Percentiles rank a stretch among this genome's conserved stretches.
These are phyloP conservation scores for Dalbergia cochinchinensis DNA, from an alignment of 306 rosid species.

Conservation along the genomic window DNA sequence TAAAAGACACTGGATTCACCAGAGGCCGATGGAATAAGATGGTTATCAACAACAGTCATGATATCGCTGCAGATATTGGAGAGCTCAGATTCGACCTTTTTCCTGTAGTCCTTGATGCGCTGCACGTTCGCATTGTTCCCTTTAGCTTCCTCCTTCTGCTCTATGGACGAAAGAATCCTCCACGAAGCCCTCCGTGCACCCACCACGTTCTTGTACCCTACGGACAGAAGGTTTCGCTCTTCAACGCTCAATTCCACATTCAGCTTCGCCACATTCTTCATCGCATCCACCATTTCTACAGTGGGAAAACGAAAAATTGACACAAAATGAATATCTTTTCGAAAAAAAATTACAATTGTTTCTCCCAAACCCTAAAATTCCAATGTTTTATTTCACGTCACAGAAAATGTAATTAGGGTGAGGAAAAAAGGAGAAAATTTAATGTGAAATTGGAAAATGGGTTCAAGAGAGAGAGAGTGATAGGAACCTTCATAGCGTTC, in stretches of 20 bases:
- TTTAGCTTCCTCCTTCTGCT: slow-evolving; percentile 56
- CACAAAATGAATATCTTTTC: neutral
- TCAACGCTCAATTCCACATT: slow-evolving; percentile 54
- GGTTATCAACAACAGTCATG: slow-evolving; percentile 52
- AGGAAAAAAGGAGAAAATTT: neutral
- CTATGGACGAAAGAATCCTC: slow-evolving; percentile 56
- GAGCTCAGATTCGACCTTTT: slow-evolving; percentile 54
- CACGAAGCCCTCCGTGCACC: slow-evolving; percentile 60
- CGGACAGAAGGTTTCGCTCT: slow-evolving; percentile 56
- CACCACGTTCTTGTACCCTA: slow-evolving; percentile 55
- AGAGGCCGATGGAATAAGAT: slow-evolving; percentile 44
- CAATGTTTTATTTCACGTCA: too few species aligned
- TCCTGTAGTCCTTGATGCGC: slow-evolving; percentile 49
- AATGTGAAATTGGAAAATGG: too few species aligned
- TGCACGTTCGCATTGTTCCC: slow-evolving; percentile 49
- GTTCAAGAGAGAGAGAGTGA: neutral
- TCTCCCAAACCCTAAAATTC: slow-evolving; percentile 1
- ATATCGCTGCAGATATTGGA: slow-evolving; percentile 52
- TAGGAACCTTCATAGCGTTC: slow-evolving; percentile 60
- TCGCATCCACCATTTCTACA: slow-evolving; percentile 59
- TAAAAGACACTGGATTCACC: slow-evolving; percentile 49
- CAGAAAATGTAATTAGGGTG: neutral
- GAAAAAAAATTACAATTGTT: neutral
- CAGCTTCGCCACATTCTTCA: slow-evolving; percentile 57
- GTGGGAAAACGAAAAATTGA: neutral